Base-by-base conservation (phyloP, 352 stramenopile species). In the Peronosclerospora sorghi region DNA sequence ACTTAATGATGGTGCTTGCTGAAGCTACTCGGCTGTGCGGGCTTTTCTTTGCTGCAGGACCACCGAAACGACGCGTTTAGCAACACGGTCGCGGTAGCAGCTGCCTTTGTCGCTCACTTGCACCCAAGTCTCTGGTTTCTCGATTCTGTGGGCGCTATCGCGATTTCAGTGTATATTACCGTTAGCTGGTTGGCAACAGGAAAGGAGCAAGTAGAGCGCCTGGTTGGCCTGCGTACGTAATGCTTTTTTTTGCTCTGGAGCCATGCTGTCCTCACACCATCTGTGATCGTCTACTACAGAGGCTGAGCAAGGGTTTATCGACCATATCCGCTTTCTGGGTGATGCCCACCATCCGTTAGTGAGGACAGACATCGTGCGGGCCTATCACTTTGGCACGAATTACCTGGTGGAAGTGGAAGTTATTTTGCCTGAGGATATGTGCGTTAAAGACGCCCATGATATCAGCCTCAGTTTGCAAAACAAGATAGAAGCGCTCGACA, bases 361-460 rank as follows among this genome's bases (percentile, higher is more conserved):
- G 71, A 67, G 80, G 45, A 85, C 95, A 1, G 95, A 98, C 58
- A 95, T 96, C 21, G 68, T 94, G 18, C 79, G 86, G 17, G 86
- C 86, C 5, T 98, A 98, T 60, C 91, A 98, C 55, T 98, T 98
- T 59, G 95, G 94, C 46, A 95, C 93, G 52, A 96, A 97, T 56
- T 98, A 97, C 54, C 65, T 98, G 18, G 79, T 91, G 17, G 79
- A 91, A 48, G 57, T 91, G 42, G 79, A 91, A 52, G 75, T 91
- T 12, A 81, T 91, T 34, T 39, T 88, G 35, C 91, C 93, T 1
- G 69, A 86, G 39, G 68, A 83, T 17, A 98, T 96, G 59, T 79
- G 81, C 15, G 71, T 98, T 9, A 79, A 82, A 41, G 88, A 97
- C 34, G 86, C 82, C 26, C 95, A 98, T 68, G 95, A 98, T 62